Conservation (phyloP, 257 asterid genomes). For the Ocimum tenuiflorum region DNA sequence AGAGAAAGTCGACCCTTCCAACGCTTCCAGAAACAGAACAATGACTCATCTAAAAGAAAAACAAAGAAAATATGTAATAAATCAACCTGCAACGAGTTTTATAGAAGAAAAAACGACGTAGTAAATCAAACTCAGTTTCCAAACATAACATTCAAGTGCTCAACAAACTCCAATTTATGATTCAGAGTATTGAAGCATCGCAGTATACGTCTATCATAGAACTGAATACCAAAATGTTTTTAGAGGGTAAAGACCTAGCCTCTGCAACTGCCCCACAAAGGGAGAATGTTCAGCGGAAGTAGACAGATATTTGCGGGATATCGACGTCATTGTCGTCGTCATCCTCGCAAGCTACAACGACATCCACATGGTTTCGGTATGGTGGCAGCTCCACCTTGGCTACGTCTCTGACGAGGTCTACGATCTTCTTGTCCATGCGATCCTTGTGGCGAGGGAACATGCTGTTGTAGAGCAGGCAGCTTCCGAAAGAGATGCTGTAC, state of each 20-base stretch:
- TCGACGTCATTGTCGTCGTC: conserved; percentile 79
- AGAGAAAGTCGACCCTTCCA: too few species aligned
- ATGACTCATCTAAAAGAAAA: too few species aligned
- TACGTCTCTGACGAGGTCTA: conserved; percentile 63
- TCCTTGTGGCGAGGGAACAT: conserved; percentile 81
- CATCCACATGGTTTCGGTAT: conserved; percentile 59
- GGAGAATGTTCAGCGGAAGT: conserved; percentile 41
- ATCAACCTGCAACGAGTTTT: too few species aligned
- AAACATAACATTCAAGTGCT: not conserved
- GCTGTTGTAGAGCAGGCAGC: conserved; percentile 67
- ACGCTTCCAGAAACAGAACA: too few species aligned
- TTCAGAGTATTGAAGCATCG: not conserved
- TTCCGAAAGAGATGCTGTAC: conserved; percentile 77
- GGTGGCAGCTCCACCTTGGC: conserved; percentile 74
- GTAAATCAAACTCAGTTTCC: not conserved
- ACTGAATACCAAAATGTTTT: not conserved
- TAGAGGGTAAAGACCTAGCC: not conserved
- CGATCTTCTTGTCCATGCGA: conserved; percentile 70
- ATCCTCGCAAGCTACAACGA: conserved; percentile 85
- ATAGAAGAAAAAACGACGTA: too few species aligned
- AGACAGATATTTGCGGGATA: conserved; percentile 70
- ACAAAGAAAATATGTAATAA: too few species aligned
- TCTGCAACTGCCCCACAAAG: too few species aligned
- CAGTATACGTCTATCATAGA: not conserved
- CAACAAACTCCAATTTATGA: not conserved